phyloP scores from a whole-genome alignment of 208 protist genomes.

The Balamuthia mandrillaris region DNA sequence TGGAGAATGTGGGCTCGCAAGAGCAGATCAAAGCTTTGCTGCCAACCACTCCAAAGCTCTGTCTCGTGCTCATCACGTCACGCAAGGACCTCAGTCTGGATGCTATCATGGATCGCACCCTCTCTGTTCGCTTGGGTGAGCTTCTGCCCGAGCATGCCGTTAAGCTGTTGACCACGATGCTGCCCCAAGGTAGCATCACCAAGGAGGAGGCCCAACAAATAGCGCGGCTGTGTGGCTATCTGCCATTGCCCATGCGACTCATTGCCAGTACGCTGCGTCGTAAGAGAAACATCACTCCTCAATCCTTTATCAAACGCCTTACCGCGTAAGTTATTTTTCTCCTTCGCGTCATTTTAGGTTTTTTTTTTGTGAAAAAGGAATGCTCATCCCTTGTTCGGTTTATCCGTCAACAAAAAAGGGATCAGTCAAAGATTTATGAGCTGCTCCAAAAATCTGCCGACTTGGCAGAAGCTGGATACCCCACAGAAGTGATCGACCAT shows the following conservation, averaged over 20 bases:
- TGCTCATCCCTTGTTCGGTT: not conserved
- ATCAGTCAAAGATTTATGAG: not conserved
- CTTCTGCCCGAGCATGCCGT: not conserved
- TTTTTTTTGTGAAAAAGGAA: not conserved
- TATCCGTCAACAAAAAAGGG: not conserved
- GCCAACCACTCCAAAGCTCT: not conserved
- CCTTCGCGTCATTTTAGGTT: not conserved
- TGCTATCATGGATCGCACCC: not conserved
- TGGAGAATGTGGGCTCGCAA: conserved; percentile 14
- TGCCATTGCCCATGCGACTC: conserved; percentile 2
- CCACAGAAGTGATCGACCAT: not conserved
- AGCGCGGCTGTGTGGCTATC: not conserved
- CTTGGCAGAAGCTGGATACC: not conserved
- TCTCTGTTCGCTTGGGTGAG: not conserved
- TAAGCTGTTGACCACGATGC: not conserved
- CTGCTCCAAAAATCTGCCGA: not conserved
- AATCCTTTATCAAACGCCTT: not conserved
- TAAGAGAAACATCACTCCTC: not conserved
- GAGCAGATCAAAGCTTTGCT: conserved; percentile 18
- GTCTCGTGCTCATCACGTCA: conserved; percentile 19
- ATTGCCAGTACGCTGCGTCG: not conserved
- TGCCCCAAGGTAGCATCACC: not conserved
- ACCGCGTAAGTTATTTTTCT: not conserved
- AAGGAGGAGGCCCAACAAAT: not conserved
- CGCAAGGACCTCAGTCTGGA: conserved; percentile 42